Evolutionary conservation across 1,284 basidiomycete species (phyloP).

Genomic region (Cerioporus squamosus): DNA sequence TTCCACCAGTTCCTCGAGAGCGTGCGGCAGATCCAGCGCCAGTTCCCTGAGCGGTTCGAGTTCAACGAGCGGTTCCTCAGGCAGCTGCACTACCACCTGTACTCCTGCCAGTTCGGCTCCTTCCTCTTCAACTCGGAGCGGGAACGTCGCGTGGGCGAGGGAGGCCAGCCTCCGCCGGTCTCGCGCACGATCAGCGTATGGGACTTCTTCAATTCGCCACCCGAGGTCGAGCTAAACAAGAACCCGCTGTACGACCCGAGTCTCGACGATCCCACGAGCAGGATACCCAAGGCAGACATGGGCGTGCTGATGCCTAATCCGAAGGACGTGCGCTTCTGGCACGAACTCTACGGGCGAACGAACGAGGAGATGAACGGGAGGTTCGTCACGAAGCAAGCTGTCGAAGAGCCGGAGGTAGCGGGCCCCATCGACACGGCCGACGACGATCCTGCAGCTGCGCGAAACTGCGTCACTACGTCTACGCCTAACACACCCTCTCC

Average conservation of each 20-base stretch:
- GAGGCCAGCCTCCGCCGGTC: conserved; percentile 57
- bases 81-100: conserved; percentile 86
- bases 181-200: conserved; percentile 82
- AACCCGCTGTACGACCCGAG: conserved; percentile 77
- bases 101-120: conserved; percentile 94
- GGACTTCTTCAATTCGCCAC: conserved; percentile 80
- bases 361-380: conserved; percentile 96
- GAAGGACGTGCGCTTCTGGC: conserved; percentile 91
- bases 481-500: conserved; percentile 32
- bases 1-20: conserved; percentile 99
- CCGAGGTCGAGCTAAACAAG: conserved; percentile 61
- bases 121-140: conserved; percentile 93
- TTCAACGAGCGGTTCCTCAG: conserved; percentile 90
- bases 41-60: conserved; percentile 94
- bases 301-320: conserved; percentile 86
- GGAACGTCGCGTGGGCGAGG: conserved; percentile 70
- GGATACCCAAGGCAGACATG: conserved; percentile 73
- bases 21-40: conserved; percentile 90
- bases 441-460: conserved; percentile 54
- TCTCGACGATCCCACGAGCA: conserved; percentile 75
- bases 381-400: conserved; percentile 44
- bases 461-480: conserved; percentile 34
- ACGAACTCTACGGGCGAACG: conserved; percentile 82
- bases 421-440: conserved; percentile 57
- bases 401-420: conserved; percentile 56